phyloP scores from a whole-genome alignment of 192 early-diverging fungal genomes.

The Coemansia sp. region DNA sequence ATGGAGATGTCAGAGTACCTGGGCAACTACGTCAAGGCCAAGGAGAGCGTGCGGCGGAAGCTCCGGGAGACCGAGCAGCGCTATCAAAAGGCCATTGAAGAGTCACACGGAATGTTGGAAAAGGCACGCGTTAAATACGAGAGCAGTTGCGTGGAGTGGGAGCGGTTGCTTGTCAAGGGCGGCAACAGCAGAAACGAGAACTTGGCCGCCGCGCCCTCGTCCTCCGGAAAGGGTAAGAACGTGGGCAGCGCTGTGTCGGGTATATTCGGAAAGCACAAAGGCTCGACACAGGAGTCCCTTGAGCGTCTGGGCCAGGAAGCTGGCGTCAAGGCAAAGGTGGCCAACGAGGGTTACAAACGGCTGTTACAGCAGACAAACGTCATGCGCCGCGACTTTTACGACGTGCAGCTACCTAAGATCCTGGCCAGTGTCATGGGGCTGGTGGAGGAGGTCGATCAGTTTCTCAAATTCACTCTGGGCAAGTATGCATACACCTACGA shows the following conservation, averaged over 20 bases:
- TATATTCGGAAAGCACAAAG: constrained; percentile 54
- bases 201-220: constrained; percentile 6
- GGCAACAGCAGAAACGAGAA: constrained; percentile 20
- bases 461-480: constrained; percentile 73
- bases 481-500: constrained; percentile 83
- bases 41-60: constrained; percentile 52
- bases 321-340: constrained; percentile 70
- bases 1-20: constrained; percentile 81
- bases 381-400: constrained; percentile 73
- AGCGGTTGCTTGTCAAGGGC: constrained; percentile 62
- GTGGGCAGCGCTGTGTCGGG: constrained; percentile 45
- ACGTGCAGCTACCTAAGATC: constrained; percentile 78
- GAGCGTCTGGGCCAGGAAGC: constrained; percentile 86
- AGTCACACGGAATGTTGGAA: constrained; percentile 76
- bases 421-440: constrained; percentile 78
- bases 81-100: constrained; percentile 73
- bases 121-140: constrained; percentile 86
- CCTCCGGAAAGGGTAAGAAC: constrained; percentile 29
- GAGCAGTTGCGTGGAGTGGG: constrained; percentile 79
- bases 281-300: constrained; percentile 57
- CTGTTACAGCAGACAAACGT: constrained; percentile 77
- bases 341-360: constrained; percentile 81
- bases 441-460: constrained; percentile 80
- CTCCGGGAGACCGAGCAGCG: constrained; percentile 78
- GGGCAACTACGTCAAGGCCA: constrained; percentile 50